These are phyloP conservation scores for Claviceps sp. DNA, from an alignment of 2,329 filamentous ascomycete species.

Conservation along the genomic window DNA sequence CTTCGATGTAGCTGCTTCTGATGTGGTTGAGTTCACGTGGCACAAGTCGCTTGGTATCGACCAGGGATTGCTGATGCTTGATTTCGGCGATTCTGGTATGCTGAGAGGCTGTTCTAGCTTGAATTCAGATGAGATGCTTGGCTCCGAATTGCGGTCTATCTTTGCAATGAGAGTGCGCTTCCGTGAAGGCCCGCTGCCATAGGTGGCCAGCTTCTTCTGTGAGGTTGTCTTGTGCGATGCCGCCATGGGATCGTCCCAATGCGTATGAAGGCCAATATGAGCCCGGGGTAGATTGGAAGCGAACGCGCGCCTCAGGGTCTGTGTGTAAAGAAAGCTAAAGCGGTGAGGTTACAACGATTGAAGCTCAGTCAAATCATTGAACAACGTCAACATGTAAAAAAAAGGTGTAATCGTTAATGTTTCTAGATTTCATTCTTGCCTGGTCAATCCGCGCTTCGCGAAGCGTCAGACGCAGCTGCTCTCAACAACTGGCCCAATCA, in stretches of 20 bases:
- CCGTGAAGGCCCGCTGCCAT: conserved; percentile 1
- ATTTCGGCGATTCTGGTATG: not conserved
- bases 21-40: not conserved
- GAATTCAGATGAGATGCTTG: not conserved
- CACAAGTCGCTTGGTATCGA: not conserved
- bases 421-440: not conserved
- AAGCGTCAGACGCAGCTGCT: not conserved
- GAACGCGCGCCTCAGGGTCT: not conserved
- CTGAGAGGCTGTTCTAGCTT: not conserved
- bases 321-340: not conserved
- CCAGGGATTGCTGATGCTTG: not conserved
- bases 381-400: not conserved
- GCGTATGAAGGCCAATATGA: not conserved
- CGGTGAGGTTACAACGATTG: not conserved
- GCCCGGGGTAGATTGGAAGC: not conserved
- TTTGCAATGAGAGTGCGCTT: not conserved
- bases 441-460: not conserved
- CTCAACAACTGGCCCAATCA: not conserved
- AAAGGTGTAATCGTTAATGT: not conserved
- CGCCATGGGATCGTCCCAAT: not conserved
- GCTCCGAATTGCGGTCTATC: not conserved
- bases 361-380: not conserved
- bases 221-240: conserved; percentile 1
- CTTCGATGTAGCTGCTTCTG: not conserved
- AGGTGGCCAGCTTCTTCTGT: conserved; percentile 1